These are phyloP conservation scores for Hamigera avellanea DNA, from an alignment of 495 filamentous ascomycete species.

Conservation along the genomic window DNA sequence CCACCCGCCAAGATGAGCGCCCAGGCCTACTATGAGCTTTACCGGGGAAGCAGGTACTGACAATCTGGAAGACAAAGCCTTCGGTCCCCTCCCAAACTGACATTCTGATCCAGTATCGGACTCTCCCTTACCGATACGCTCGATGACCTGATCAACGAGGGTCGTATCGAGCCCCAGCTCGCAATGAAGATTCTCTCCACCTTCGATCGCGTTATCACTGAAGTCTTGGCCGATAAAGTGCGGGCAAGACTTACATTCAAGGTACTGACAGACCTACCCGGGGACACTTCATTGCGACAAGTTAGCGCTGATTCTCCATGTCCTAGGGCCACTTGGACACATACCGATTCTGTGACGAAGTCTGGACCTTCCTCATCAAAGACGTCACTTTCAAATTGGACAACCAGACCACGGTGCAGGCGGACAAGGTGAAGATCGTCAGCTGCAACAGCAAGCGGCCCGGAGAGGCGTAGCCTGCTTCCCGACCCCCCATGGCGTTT, in stretches of 20 bases:
- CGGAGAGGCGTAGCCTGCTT: conserved; percentile 45
- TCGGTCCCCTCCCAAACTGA: not conserved
- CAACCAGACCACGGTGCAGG: conserved; percentile 50
- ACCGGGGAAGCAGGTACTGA: conserved; percentile 84
- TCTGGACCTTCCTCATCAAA: conserved; percentile 99
- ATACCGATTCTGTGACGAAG: conserved; percentile 99
- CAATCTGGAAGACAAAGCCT: not conserved
- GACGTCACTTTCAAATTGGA: conserved; percentile 97
- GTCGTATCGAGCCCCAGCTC: conserved; percentile 91
- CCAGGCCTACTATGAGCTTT: conserved; percentile 78
- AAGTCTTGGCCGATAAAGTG: conserved; percentile 81
- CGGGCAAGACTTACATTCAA: conserved; percentile 90
- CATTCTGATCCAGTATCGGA: conserved; percentile 55
- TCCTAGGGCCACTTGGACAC: conserved; percentile 89
- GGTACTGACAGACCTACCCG: too few species aligned
- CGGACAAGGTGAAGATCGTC: conserved; percentile 94
- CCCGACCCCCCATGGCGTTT: conserved; percentile 3
- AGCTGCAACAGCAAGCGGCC: conserved; percentile 83
- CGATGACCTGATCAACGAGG: conserved; percentile 85
- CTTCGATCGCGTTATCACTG: conserved; percentile 82
- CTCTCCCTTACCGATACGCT: conserved; percentile 88
- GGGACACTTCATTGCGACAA: too few species aligned
- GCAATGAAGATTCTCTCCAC: conserved; percentile 94
- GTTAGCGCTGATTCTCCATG: too few species aligned
- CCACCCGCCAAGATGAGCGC: conserved; percentile 18